Base-by-base conservation (phyloP, 176 grass and related monocot species). In the Eragrostis curvula region DNA sequence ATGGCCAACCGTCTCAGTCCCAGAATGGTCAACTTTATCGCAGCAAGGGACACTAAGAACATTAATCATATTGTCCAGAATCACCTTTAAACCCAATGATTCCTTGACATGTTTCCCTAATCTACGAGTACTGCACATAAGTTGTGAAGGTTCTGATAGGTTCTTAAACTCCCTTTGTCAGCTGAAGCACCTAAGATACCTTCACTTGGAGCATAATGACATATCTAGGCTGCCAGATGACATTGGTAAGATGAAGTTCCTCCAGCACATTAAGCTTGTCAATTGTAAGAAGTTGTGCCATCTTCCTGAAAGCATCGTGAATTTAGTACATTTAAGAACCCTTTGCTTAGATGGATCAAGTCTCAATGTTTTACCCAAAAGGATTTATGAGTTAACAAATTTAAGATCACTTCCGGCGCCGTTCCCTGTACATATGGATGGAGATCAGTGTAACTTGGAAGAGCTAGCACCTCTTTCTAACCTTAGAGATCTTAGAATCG, bases 141-240 rank as follows among this genome's bases (percentile, higher is more conserved):
- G n/a, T n/a, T n/a, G n/a, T n/a, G n/a, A n/a, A n/a, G n/a, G n/a
- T n/a, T n/a, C n/a, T n/a, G n/a, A n/a, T n/a, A n/a, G n/a, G n/a
- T n/a, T n/a, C n/a, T n/a, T n/a, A n/a, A n/a, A n/a, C n/a, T n/a
- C n/a, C n/a, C n/a, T n/a, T n/a, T n/a, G n/a, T n/a, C n/a, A 55
- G 9, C 58, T 86, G n/a, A 64, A 28, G 20, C 76, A 86, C 23
- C 23, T 87, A 17, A 75, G 85, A 25, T 73, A 52, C 30, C 53
- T 82, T 12, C 2, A 13, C 21, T 24, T n/a, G n/a, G 20, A 8
- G 0, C 12, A 2, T n/a, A 32, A 78, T 27, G 52, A 74, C 21
- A 60, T 82, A 77, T 75, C 52, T 42, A 29, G 16, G 3, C 40
- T 87, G 0, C 85, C 72, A 9, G 63, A 71, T 1, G 39, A 50